Evolutionary conservation across 441 rosid species (phyloP).

Genomic region (Croton setiger): DNA sequence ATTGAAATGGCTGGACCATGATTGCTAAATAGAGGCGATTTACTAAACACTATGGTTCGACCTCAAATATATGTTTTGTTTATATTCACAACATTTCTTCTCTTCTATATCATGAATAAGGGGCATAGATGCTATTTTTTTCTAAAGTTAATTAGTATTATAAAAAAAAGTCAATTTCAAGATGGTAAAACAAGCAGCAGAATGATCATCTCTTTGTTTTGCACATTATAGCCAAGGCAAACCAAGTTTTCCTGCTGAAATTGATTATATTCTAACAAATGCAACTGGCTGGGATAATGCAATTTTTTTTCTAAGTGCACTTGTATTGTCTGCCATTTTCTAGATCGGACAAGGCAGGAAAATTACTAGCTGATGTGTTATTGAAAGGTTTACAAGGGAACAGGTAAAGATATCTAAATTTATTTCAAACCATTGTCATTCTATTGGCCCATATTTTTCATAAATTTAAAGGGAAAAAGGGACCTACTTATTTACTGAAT

Average conservation of each 20-base stretch:
- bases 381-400: constrained; percentile 85
- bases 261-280: not conserved
- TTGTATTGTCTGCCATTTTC: constrained; percentile 22
- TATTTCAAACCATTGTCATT: constrained; percentile 5
- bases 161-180: too few relatives aligned
- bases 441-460: constrained; percentile 1
- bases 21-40: too few relatives aligned
- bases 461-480: not conserved
- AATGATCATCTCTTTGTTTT: not conserved
- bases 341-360: constrained; percentile 91
- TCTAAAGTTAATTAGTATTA: too few relatives aligned
- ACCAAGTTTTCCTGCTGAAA: not conserved
- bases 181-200: too few relatives aligned
- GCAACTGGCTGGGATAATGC: not conserved
- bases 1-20: too few relatives aligned
- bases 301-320: constrained; percentile 6
- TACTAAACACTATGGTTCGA: too few relatives aligned
- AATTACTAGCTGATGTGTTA: constrained; percentile 76
- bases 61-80: too few relatives aligned
- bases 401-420: constrained; percentile 41
- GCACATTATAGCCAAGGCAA: not conserved
- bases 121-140: too few relatives aligned
- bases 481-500: not conserved
- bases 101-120: too few relatives aligned
- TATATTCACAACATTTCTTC: too few relatives aligned